Evolutionary conservation across 2,329 filamentous ascomycete species (phyloP).

Genomic region (Myotisia sp.): DNA sequence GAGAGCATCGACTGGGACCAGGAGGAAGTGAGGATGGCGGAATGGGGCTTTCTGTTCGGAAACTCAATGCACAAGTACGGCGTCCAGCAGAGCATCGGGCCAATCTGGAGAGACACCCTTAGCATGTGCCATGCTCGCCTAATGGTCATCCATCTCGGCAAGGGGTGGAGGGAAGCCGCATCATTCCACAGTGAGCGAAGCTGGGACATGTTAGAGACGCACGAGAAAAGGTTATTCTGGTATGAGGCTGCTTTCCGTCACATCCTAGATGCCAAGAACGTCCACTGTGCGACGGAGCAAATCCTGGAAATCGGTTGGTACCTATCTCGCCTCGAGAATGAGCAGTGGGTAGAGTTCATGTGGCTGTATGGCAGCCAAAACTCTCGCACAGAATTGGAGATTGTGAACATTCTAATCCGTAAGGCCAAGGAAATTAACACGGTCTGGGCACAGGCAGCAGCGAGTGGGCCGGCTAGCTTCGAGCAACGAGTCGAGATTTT

Average conservation of each 20-base stretch:
- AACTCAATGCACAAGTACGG: conserved; percentile 1
- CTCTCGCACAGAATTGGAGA: no score
- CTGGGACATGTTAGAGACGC: background rate
- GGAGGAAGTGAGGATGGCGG: conserved; percentile 1
- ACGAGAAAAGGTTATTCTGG: background rate
- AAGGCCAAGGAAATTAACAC: no score
- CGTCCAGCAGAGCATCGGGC: background rate
- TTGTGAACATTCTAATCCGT: no score
- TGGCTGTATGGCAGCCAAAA: background rate
- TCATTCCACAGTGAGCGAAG: background rate
- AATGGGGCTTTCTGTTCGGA: conserved; percentile 3
- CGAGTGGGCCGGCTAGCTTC: no score
- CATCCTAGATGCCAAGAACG: background rate
- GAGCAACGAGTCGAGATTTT: background rate
- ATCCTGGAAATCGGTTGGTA: conserved; percentile 2
- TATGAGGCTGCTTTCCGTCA: background rate
- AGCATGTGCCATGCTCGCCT: conserved; percentile 3
- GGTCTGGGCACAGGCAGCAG: no score
- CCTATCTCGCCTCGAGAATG: background rate
- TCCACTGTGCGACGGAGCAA: background rate
- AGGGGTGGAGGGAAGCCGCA: background rate
- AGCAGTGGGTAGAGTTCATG: conserved; percentile 1
- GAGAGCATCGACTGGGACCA: conserved; percentile 1
- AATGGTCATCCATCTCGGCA: conserved; percentile 1
- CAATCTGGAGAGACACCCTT: conserved; percentile 3